Percentiles rank a stretch among this genome's conserved stretches.
Evolutionary conservation across 177 flowering plant species (phyloP).

Genomic region (Telopea speciosissima): DNA sequence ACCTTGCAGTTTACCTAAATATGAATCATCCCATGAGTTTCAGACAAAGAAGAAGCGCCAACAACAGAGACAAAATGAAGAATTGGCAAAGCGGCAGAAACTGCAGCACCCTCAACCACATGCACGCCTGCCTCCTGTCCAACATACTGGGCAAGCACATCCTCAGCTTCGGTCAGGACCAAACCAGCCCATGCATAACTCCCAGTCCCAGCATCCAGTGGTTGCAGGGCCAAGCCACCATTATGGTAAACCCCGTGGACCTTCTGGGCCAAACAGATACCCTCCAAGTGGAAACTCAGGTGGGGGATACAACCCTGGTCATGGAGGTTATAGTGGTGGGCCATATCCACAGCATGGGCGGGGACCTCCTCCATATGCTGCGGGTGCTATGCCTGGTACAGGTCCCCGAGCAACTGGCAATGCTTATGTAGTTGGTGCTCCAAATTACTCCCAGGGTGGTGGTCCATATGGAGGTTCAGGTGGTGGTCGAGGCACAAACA

Average conservation of each 20-base stretch:
- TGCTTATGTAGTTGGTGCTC: constrained; percentile 54
- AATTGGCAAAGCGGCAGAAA: constrained; percentile 77
- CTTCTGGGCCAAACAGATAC: constrained; percentile 62
- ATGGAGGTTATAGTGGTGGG: constrained; percentile 57
- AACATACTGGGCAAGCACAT: constrained; percentile 67
- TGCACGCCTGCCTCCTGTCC: constrained; percentile 71
- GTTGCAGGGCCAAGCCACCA: constrained; percentile 70
- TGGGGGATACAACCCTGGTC: constrained; percentile 63
- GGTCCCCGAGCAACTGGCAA: constrained; percentile 56
- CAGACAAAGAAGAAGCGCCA: constrained; percentile 95
- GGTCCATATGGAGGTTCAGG: constrained; percentile 62
- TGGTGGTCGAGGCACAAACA: constrained; percentile 63
- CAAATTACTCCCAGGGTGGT: constrained; percentile 56
- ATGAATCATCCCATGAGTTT: constrained; percentile 93
- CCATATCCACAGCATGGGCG: constrained; percentile 74
- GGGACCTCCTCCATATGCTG: constrained; percentile 61
- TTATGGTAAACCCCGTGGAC: constrained; percentile 74
- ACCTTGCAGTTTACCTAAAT: constrained; percentile 68
- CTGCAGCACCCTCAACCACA: constrained; percentile 75
- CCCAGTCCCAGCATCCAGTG: constrained; percentile 43
- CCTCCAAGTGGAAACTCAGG: constrained; percentile 52
- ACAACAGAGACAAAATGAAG: constrained; percentile 81
- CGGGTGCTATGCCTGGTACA: constrained; percentile 49
- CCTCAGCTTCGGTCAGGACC: constrained; percentile 55
- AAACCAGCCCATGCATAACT: constrained; percentile 44